Percentiles rank a stretch among this genome's conserved stretches.
Evolutionary conservation across 345 rosid genomes (phyloP).

Genomic region (Eutrema heterophyllum): DNA sequence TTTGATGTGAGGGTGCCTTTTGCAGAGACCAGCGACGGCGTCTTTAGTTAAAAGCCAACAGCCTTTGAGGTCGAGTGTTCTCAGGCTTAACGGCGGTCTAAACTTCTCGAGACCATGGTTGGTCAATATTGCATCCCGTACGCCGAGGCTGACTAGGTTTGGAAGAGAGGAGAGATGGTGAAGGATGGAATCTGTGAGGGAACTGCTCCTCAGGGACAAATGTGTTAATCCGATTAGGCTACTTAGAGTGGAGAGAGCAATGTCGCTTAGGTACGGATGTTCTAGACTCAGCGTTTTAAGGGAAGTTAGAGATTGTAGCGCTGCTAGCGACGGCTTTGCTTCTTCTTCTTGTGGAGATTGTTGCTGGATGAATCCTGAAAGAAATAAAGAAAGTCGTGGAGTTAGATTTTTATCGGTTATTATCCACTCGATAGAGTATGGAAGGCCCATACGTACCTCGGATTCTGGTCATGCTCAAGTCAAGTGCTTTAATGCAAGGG

Average conservation of each 20-base stretch:
- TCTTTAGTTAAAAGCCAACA: conserved; percentile 84
- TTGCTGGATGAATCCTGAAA: conserved; percentile 52
- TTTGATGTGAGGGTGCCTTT: conserved; percentile 48
- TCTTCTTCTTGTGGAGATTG: conserved; percentile 32
- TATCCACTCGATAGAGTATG: neutral
- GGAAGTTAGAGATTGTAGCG: conserved; percentile 41
- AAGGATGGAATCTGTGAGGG: conserved; percentile 66
- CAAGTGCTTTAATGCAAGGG: conserved; percentile 53
- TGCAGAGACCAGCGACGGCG: conserved; percentile 41
- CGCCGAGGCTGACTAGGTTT: conserved; percentile 46
- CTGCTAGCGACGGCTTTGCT: conserved; percentile 39
- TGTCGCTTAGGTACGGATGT: conserved; percentile 58
- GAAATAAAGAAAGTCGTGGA: neutral
- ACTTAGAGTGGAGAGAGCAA: conserved; percentile 44
- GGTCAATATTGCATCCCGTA: conserved; percentile 73
- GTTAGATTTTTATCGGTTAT: neutral
- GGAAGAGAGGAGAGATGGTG: conserved; percentile 51
- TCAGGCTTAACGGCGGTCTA: conserved; percentile 49
- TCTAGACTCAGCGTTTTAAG: conserved; percentile 70
- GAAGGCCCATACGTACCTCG: conserved; percentile 43
- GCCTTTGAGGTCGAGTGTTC: conserved; percentile 66
- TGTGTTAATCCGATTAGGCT: conserved; percentile 45
- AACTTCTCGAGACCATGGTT: conserved; percentile 51
- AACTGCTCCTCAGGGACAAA: conserved; percentile 51
- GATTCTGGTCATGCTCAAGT: conserved; percentile 67